A percentile compares a stretch with the other conserved stretches of the same genome.
phyloP scores from a whole-genome alignment of 306 rosid genomes.

The Fragaria ananassa region DNA sequence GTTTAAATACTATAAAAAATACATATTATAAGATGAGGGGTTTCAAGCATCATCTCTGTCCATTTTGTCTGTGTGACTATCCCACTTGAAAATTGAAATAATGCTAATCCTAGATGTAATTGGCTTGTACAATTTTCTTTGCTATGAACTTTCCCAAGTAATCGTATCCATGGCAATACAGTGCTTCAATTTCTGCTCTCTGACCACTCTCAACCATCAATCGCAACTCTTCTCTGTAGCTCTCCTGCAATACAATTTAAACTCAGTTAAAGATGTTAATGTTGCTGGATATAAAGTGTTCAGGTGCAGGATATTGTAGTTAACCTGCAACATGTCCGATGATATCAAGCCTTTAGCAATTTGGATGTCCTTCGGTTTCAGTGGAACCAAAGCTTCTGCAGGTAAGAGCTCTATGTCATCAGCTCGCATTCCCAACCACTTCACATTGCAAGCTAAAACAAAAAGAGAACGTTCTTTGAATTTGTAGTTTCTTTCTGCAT shows the following conservation, averaged over 20 bases:
- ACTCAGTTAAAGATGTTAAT: not conserved
- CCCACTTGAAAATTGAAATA: too few species aligned
- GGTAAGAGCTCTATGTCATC: constrained; percentile 59
- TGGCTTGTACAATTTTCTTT: constrained; percentile 72
- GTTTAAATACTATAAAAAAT: not conserved
- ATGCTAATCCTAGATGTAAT: constrained; percentile 39
- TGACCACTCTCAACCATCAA: constrained; percentile 61
- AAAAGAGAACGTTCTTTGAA: not conserved
- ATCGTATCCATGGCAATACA: constrained; percentile 68
- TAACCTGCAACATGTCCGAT: constrained; percentile 65
- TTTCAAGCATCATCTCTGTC: not conserved
- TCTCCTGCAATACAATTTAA: constrained; percentile 51
- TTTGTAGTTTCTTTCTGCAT: constrained; percentile 8
- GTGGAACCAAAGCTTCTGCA: constrained; percentile 56
- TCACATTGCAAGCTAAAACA: constrained; percentile 77
- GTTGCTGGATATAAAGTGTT: not conserved
- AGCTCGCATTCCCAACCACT: constrained; percentile 79
- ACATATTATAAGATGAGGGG: not conserved
- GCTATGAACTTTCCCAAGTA: constrained; percentile 75
- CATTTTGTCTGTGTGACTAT: not conserved
- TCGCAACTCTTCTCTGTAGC: constrained; percentile 64
- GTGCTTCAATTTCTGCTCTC: constrained; percentile 86
- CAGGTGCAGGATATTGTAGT: not conserved
- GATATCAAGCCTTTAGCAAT: constrained; percentile 81
- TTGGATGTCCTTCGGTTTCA: constrained; percentile 70